Base-by-base conservation (phyloP, 164 flowering plant species). In the Magnolia changhungtana region DNA sequence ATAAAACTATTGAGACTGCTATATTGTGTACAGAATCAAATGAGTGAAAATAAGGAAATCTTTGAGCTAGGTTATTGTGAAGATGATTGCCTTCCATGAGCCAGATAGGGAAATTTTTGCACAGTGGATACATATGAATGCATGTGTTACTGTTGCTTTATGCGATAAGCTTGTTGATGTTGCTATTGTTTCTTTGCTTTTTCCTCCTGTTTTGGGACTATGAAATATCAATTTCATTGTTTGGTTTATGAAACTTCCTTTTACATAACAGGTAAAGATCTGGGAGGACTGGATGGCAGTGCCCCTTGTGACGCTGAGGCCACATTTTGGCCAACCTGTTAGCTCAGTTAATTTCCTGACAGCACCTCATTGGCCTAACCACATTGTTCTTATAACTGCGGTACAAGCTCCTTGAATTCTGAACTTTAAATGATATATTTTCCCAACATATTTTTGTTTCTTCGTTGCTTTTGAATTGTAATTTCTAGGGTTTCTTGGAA, bases 311-410 rank as follows among this genome's bases (percentile, higher is more conserved):
- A 87, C 89, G 20, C 75, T 94, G 81, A 93, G 89, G 85, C 99
- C 99, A 59, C 91, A 96, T 81, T 90, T 89, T 83, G 98, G 99
- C 24, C 89, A 87, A 27, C 96, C 99, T 77, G 96, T 96, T 69
- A 80, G 85, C 82, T 88, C 98, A 29, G 96, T 86, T 27, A 85
- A 84, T 7, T 96, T 94, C 82, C 80, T 92, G 82, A 83, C 92
- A 73, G 88, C 98, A 73, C 92, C 98, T 45, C 78, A 91, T 76
- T 87, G 88, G 49, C 97, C 98, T 21, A 96, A 88, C 81, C 99
- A 96, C 81, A 91, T 90, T 75, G 81, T 91, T 74, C 98, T 96
- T 14, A 83, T 94, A 24, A 94, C 96, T 24, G 97, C 89, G 82
- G 99, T 94, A 92, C 24, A 4, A 37, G 20, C 49, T 61, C 18